Conservation (phyloP, 305 asterid species). For the Fraxinus paxiana region DNA sequence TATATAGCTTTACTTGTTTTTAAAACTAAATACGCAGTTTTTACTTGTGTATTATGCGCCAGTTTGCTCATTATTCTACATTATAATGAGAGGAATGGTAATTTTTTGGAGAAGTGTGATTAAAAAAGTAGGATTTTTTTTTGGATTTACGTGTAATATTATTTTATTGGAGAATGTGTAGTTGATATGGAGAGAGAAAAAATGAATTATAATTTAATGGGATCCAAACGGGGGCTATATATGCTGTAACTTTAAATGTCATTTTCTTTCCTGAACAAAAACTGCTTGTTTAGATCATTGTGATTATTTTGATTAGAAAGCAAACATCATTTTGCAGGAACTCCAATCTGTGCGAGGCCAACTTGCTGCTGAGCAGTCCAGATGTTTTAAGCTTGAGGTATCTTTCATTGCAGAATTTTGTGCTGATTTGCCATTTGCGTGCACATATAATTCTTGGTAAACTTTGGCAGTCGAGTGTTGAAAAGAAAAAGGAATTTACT, state of each 20-base stretch:
- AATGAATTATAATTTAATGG: neutral
- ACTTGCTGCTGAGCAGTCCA: constrained; percentile 91
- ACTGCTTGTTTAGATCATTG: neutral
- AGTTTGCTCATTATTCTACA: too few relatives aligned
- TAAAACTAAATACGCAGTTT: neutral
- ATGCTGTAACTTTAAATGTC: neutral
- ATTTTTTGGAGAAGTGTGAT: neutral
- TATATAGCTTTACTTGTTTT: neutral
- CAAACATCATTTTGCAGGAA: constrained; percentile 52
- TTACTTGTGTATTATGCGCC: neutral
- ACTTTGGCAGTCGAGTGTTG: neutral
- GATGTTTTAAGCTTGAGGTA: constrained; percentile 99
- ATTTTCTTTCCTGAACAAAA: neutral
- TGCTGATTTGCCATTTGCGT: constrained; percentile 10
- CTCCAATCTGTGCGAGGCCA: constrained; percentile 91
- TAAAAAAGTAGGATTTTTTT: too few relatives aligned
- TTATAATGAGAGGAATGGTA: too few relatives aligned
- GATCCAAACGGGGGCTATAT: neutral
- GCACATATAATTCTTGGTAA: constrained; percentile 1
- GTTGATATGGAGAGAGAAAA: neutral
- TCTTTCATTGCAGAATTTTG: constrained; percentile 20
- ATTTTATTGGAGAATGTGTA: neutral
- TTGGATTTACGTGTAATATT: neutral
- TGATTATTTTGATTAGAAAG: constrained; percentile 6
- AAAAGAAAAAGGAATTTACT: neutral